Evolutionary conservation across 495 filamentous ascomycete species (phyloP).

Genomic region (Penicillium daleae): DNA sequence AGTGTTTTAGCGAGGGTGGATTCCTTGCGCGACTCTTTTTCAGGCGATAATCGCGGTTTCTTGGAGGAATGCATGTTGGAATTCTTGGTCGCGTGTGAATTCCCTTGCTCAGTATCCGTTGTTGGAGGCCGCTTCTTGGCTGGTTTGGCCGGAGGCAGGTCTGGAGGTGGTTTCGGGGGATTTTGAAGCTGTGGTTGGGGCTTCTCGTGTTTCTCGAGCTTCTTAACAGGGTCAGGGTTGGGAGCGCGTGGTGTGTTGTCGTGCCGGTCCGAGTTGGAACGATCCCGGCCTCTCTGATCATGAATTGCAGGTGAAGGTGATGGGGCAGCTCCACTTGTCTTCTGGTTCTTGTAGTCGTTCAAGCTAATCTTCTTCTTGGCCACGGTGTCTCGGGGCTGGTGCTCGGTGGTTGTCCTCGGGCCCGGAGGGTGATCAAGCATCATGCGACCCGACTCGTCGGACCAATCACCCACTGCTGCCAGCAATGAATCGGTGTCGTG

Average conservation of each 20-base stretch:
- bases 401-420: conserved; percentile 40
- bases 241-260: conserved; percentile 26
- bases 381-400: conserved; percentile 21
- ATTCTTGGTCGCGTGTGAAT: conserved; percentile 17
- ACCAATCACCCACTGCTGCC: conserved; percentile 55
- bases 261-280: conserved; percentile 17
- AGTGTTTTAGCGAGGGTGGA: conserved; percentile 28
- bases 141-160: conserved; percentile 22
- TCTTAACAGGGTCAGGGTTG: conserved; percentile 25
- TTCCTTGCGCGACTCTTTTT: conserved; percentile 26
- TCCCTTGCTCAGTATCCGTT: conserved; percentile 24
- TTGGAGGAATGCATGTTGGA: conserved; percentile 35
- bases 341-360: conserved; percentile 54
- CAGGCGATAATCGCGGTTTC: conserved; percentile 37
- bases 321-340: conserved; percentile 33
- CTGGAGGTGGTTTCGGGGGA: conserved; percentile 18
- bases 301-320: conserved; percentile 28
- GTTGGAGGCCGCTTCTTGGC: conserved; percentile 43
- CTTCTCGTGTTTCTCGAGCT: conserved; percentile 24
- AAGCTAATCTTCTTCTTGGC: conserved; percentile 56
- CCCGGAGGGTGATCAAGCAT: conserved; percentile 45
- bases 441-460: conserved; percentile 52
- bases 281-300: conserved; percentile 25
- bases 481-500: conserved; percentile 51
- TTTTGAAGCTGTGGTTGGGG: conserved; percentile 3